Base-by-base conservation (phyloP, 2,329 filamentous ascomycete genomes). In the Cladosporium sp. region DNA sequence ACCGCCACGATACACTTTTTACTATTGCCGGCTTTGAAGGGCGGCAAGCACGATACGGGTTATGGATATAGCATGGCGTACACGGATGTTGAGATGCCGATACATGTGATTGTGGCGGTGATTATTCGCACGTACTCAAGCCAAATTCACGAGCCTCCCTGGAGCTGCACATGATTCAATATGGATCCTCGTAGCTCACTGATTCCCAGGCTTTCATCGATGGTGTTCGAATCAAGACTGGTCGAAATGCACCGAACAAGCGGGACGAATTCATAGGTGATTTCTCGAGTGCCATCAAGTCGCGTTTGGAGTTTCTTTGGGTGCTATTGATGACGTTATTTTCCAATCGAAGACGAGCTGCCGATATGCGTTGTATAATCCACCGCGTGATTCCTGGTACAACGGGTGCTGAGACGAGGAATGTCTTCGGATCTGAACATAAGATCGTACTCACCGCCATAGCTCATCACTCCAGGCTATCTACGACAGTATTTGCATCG, bases 1-100 rank as follows among this genome's bases (percentile, higher is more conserved):
- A 68, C 44, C 52, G 52, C 59, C 49, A 47, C 41, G 61, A 64
- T 64, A 64, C 61, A 64, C 61, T 64, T 57, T 47, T 36, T 38
- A 52, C 41, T 49, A 30, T 38, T 28, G 44, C 34, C n/a, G 24
- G 41, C 41, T 21, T 1, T 5, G 12, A 30, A 52, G 32, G 15
- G 51, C 61, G 61, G 61, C 51, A 32, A 21, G n/a, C 36, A 57
- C 28, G 61, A 64, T 47, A 64, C 51, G 61, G 51, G n/a, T 11
- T 12, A 47, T 47, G 41, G n/a, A 64, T 51, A 64, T 64, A 54
- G 59, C 47, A 62, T 62, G 59, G 59, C 59, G n/a, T 62, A 59
- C 24, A 62, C 47, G 44, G 59, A 52, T 52, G 59, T 62, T 26
- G 59, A 52, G 34, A 62, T 52, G 59, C 59, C 59, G n/a, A 47